phyloP scores from a whole-genome alignment of 2,329 filamentous ascomycete species.

The Rutstroemia sp. region DNA sequence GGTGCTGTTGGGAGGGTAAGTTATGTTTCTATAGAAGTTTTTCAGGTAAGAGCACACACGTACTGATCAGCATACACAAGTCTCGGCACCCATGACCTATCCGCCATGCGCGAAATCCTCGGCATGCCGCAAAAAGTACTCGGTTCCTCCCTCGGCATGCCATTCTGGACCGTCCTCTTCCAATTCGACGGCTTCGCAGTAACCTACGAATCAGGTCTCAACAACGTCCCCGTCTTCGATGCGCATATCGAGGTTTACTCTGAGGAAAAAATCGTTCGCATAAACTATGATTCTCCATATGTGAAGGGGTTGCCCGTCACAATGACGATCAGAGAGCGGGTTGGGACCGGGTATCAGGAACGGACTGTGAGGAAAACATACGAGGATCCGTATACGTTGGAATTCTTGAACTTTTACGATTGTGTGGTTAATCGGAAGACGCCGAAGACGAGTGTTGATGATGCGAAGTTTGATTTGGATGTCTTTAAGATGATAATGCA shows the following conservation, averaged over 20 bases:
- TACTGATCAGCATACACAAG: constrained; percentile 33
- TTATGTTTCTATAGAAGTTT: not conserved
- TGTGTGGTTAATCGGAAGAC: constrained; percentile 21
- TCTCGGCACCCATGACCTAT: constrained; percentile 47
- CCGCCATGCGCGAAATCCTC: constrained; percentile 45
- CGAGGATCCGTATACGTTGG: constrained; percentile 34
- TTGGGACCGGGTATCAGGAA: constrained; percentile 9
- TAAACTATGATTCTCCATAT: constrained; percentile 51
- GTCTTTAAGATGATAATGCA: constrained; percentile 18
- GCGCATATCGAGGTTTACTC: constrained; percentile 47
- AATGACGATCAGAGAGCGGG: constrained; percentile 36
- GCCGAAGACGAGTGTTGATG: constrained; percentile 27
- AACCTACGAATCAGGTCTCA: constrained; percentile 50
- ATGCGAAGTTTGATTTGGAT: constrained; percentile 22
- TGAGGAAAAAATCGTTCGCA: constrained; percentile 43
- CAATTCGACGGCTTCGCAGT: constrained; percentile 41
- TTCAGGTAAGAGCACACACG: not conserved
- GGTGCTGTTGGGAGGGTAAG: constrained; percentile 2
- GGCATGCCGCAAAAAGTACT: constrained; percentile 37
- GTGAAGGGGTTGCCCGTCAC: constrained; percentile 44
- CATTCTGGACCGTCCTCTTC: constrained; percentile 39
- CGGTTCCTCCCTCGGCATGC: constrained; percentile 37
- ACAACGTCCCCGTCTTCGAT: constrained; percentile 45
- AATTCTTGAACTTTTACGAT: constrained; percentile 31
- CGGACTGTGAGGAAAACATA: constrained; percentile 34